Evolutionary conservation across 2,329 filamentous ascomycete species (phyloP), one percentile per base, ranked within the genome.

Genomic region (Colletotrichum ledebouriae): DNA sequence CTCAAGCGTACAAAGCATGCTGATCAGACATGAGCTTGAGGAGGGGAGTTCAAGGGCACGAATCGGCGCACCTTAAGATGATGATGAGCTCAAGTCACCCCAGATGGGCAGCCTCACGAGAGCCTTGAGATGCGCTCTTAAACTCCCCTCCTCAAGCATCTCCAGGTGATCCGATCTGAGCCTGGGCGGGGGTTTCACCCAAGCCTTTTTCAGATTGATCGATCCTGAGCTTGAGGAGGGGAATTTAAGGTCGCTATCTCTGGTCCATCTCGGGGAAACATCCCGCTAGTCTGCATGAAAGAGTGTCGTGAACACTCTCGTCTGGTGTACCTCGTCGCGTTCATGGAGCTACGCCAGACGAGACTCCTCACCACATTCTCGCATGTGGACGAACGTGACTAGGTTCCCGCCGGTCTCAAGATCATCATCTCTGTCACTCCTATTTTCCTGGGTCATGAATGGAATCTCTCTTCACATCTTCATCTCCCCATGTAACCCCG

Each of bases 381-480:
- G 37, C 15, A 39, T 39, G 11, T 39, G 37, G 44, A 47, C 20
- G 29, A 29, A 13, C 49, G n/a, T 53, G 9, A 12, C 13, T 39
- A 12, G 2, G 37, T 1, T 39, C 12, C 3, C 42, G 42, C 42
- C 42, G 15, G 20, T 5, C 10, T 39, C 13, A 15, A 39, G 11
- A 39, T 39, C 37, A 15, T 39, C 37, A 39, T 15, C 37, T 15
- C 13, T 9, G 37, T 39, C 37, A 15, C 4, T 39, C 37, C 37
- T 13, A 12, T 15, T 15, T 39, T 6, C 12, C 4, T 39, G 13
- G 37, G 15, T 39, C 37, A 12, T 15, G 13, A 39, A 15, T 11
- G 37, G 37, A 13, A 15, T 15, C 11, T 39, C 37, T 39, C 37
- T 9, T 39, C 46, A 71, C 29, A 71, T 68, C 44, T 70, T 71